A percentile compares a stretch with the other conserved stretches of the same genome.
phyloP scores from a whole-genome alignment of 2,329 filamentous ascomycete species.

The Colletotrichum navitas region DNA sequence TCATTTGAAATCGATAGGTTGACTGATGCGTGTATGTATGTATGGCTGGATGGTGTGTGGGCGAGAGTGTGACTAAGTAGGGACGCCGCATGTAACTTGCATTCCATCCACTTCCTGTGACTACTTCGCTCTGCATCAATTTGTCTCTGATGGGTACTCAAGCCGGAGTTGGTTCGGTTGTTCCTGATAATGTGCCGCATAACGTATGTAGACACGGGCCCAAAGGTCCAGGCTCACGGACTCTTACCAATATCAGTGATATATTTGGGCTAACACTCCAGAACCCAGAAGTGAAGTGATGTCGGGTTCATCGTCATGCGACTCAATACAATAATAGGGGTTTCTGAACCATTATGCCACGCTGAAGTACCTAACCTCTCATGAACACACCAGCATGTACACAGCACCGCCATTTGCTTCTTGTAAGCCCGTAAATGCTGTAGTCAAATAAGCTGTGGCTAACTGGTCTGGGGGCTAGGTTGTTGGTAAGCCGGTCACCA shows the following conservation, averaged over 20 bases:
- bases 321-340: background rate
- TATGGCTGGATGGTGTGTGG: background rate
- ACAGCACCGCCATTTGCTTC: background rate
- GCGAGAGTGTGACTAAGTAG: background rate
- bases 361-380: background rate
- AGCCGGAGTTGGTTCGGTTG: background rate
- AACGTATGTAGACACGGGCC: slow-evolving; percentile 28
- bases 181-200: slow-evolving; percentile 14
- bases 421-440: background rate
- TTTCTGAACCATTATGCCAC: slow-evolving; percentile 19
- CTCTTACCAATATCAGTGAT: background rate
- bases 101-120: background rate
- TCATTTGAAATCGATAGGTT: background rate
- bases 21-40: background rate
- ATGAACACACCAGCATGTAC: background rate
- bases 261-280: background rate
- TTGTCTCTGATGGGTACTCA: background rate
- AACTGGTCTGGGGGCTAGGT: slow-evolving; percentile 17
- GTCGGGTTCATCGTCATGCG: background rate
- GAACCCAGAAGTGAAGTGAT: slow-evolving; percentile 27
- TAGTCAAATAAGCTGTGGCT: slow-evolving; percentile 8
- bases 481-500: background rate
- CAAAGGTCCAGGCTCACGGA: slow-evolving; percentile 19
- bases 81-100: slow-evolving; percentile 1
- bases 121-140: background rate